phyloP scores from a whole-genome alignment of 1,284 basidiomycete genomes.

The Apiotrichum domesticum region DNA sequence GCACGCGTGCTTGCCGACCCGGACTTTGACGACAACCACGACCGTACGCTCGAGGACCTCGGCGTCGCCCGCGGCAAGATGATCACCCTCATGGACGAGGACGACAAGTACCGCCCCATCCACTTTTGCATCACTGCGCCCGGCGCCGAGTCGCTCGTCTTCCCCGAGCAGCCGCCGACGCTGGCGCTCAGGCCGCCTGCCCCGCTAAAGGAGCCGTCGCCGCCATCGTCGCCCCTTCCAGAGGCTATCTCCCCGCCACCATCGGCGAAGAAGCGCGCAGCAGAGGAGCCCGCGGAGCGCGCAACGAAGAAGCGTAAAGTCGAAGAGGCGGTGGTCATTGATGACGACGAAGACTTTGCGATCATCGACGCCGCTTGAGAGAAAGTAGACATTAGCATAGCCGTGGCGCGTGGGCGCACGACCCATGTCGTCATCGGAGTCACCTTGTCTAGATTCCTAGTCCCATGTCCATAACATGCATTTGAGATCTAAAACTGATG shows the following conservation, averaged over 20 bases:
- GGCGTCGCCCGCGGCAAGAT: conserved; percentile 55
- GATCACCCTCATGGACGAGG: conserved; percentile 65
- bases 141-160: conserved; percentile 1
- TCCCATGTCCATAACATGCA: neutral
- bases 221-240: neutral
- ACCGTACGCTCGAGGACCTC: conserved; percentile 39
- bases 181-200: conserved; percentile 8
- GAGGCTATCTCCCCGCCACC: neutral
- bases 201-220: neutral
- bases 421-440: no score
- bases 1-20: conserved; percentile 50
- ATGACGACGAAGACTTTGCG: conserved; percentile 16
- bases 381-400: no score
- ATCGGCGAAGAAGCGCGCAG: neutral
- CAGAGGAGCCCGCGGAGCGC: neutral
- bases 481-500: neutral
- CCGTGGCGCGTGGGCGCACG: no score
- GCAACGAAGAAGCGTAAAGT: conserved; percentile 10
- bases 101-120: conserved; percentile 67
- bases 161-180: conserved; percentile 12
- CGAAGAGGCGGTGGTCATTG: conserved; percentile 2
- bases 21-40: conserved; percentile 43
- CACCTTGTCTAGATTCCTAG: no score
- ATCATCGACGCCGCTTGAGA: neutral
- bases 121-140: conserved; percentile 63